Conservation (phyloP, 108 stramenopile genomes). For the Cylindrotheca closterium region DNA sequence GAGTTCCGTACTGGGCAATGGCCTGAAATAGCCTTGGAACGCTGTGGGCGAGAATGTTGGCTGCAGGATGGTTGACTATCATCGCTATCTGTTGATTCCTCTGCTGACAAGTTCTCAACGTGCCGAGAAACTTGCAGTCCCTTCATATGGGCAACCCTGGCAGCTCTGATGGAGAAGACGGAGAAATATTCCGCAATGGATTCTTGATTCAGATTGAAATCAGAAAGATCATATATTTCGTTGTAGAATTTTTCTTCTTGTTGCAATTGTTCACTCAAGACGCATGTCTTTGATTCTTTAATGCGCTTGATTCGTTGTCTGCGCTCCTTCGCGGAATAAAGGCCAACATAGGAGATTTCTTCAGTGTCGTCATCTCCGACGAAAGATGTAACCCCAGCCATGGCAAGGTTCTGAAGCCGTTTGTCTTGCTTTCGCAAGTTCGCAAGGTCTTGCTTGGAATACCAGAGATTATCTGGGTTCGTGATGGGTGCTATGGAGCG, state of each 20-base stretch:
- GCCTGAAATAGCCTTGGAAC: no score
- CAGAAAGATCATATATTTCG: neutral
- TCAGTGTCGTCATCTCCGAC: neutral
- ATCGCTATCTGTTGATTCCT: no score
- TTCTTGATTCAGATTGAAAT: neutral
- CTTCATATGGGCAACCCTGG: neutral
- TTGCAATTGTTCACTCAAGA: neutral
- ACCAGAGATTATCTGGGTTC: neutral
- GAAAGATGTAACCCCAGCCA: neutral
- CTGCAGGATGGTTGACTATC: no score
- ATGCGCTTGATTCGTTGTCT: neutral
- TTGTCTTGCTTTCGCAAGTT: neutral
- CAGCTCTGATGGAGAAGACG: neutral
- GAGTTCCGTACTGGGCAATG: no score
- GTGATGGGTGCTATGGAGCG: no score
- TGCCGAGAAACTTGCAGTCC: neutral
- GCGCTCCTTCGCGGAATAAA: neutral
- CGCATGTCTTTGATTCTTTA: neutral
- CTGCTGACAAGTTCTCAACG: neutral
- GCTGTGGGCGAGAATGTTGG: no score
- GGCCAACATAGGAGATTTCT: neutral
- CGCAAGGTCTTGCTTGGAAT: neutral
- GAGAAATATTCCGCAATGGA: neutral
- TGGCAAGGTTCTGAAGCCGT: neutral
- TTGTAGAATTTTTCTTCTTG: neutral